phyloP scores from a whole-genome alignment of 345 rosid species.

The Noccaea caerulescens region DNA sequence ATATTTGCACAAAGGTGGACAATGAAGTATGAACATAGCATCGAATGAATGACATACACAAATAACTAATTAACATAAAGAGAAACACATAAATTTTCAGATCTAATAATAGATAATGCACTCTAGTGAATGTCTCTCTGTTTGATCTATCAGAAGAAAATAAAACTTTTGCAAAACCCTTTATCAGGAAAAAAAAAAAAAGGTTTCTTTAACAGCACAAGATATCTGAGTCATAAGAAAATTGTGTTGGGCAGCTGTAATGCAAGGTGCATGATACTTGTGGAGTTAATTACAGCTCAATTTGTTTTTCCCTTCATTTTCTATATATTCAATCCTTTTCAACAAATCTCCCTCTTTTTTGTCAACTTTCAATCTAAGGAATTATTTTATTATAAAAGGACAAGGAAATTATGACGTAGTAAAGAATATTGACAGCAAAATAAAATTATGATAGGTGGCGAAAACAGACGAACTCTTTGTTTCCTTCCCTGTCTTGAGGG shows the following conservation, averaged over 20 bases:
- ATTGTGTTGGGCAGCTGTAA: conserved; percentile 27
- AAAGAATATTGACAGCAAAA: conserved; percentile 12
- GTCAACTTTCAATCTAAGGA: conserved; percentile 18
- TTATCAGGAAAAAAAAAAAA: too few species aligned
- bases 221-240: conserved; percentile 16
- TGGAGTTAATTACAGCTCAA: conserved; percentile 29
- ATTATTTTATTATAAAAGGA: neutral
- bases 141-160: too few species aligned
- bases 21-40: neutral
- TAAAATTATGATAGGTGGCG: neutral
- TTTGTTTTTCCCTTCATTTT: conserved; percentile 17
- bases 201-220: neutral
- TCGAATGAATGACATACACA: neutral
- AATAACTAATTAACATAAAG: neutral
- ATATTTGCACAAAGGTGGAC: too few species aligned
- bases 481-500: conserved; percentile 4
- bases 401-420: conserved; percentile 9
- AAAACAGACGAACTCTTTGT: conserved; percentile 1
- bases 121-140: neutral
- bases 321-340: conserved; percentile 16
- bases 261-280: conserved; percentile 26
- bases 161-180: too few species aligned
- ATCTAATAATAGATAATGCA: neutral
- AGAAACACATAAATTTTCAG: neutral
- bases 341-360: conserved; percentile 11